Percentiles rank a stretch among this genome's conserved stretches.
phyloP scores from a whole-genome alignment of 2,329 filamentous ascomycete genomes.

The Myriosclerotinia curreyana region DNA sequence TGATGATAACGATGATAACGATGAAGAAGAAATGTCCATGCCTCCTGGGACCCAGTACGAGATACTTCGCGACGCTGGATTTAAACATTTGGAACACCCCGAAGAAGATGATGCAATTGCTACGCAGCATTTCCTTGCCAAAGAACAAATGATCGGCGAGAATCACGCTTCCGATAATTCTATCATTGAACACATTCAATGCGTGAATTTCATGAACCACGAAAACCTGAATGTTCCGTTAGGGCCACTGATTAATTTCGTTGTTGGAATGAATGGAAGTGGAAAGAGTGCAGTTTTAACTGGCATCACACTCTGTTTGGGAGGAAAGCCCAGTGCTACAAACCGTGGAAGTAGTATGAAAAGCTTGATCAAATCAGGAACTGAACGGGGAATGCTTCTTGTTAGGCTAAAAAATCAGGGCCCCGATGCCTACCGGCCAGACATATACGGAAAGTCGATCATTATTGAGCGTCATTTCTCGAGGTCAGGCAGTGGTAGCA shows the following conservation, averaged over 20 bases:
- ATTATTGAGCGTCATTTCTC: constrained; percentile 89
- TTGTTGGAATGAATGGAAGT: constrained; percentile 95
- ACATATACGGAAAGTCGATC: constrained; percentile 80
- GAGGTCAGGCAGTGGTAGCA: constrained; percentile 62
- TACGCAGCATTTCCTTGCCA: constrained; percentile 55
- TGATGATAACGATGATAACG: constrained; percentile 24
- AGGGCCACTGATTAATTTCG: constrained; percentile 96
- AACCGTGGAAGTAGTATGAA: constrained; percentile 90
- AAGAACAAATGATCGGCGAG: constrained; percentile 51
- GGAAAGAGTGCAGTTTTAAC: constrained; percentile 96
- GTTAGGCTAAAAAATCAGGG: constrained; percentile 92
- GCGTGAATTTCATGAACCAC: constrained; percentile 97
- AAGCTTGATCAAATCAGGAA: constrained; percentile 85
- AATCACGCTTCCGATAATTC: constrained; percentile 79
- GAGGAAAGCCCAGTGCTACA: constrained; percentile 87
- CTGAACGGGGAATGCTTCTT: constrained; percentile 69
- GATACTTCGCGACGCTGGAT: constrained; percentile 56
- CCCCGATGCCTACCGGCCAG: constrained; percentile 75
- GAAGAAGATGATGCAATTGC: constrained; percentile 61
- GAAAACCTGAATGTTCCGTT: constrained; percentile 74
- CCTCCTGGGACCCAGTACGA: constrained; percentile 59
- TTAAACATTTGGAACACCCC: constrained; percentile 54
- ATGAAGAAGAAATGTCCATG: constrained; percentile 21
- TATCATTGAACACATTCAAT: constrained; percentile 83
- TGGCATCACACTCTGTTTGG: constrained; percentile 89